These are phyloP conservation scores for Scheffersomyces lignosus DNA, from an alignment of 805 yeast species.

Conservation along the genomic window DNA sequence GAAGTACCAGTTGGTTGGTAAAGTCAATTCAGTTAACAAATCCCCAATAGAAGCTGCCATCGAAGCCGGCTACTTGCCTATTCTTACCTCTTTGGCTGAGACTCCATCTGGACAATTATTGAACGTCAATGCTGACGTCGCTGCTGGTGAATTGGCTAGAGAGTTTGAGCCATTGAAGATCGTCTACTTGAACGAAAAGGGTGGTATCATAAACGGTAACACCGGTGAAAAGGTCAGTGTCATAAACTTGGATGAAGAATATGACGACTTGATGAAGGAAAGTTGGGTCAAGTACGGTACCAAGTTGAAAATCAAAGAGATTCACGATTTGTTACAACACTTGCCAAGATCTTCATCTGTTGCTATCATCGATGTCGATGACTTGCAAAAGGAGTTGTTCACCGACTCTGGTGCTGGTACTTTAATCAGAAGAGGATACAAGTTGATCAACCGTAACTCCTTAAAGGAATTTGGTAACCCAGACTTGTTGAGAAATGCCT, in stretches of 20 bases:
- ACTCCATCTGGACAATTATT: slow-evolving; percentile 95
- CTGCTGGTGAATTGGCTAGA: slow-evolving; percentile 97
- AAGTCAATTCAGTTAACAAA: slow-evolving; percentile 81
- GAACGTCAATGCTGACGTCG: slow-evolving; percentile 98
- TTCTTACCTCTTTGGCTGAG: slow-evolving; percentile 94
- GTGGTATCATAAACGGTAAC: slow-evolving; percentile 91
- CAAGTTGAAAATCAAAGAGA: slow-evolving; percentile 93
- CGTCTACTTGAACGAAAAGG: slow-evolving; percentile 95
- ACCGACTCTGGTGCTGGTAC: slow-evolving; percentile 99
- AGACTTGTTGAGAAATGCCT: slow-evolving; percentile 75
- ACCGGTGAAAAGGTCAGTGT: slow-evolving; percentile 87
- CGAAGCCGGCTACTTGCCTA: slow-evolving; percentile 94
- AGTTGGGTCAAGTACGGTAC: slow-evolving; percentile 99
- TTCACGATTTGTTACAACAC: slow-evolving; percentile 88
- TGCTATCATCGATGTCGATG: slow-evolving; percentile 93
- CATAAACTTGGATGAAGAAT: slow-evolving; percentile 95
- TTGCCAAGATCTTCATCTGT: slow-evolving; percentile 97
- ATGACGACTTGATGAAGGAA: slow-evolving; percentile 84
- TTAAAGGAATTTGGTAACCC: slow-evolving; percentile 68
- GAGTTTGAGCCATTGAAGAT: slow-evolving; percentile 96
- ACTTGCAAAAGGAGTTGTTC: slow-evolving; percentile 93
- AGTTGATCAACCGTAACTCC: slow-evolving; percentile 69
- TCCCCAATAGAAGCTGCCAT: slow-evolving; percentile 88
- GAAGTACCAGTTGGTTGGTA: slow-evolving; percentile 91
- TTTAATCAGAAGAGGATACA: slow-evolving; percentile 94